Evolutionary conservation across 2,329 filamentous ascomycete species (phyloP).

Genomic region (Emmonsiellopsis sp.): DNA sequence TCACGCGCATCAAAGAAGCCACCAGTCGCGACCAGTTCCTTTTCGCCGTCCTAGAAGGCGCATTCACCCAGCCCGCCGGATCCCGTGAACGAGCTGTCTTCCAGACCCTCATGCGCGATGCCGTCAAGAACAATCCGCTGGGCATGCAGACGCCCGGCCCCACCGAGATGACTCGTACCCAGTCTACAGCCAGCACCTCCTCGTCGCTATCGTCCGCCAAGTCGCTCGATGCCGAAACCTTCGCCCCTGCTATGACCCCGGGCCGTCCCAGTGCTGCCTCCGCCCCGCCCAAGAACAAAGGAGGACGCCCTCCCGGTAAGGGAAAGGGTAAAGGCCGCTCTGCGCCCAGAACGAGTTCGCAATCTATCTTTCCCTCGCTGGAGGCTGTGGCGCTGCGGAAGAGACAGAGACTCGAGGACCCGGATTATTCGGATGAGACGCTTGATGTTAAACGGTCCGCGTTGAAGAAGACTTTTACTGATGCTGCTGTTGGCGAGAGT

Average conservation of each 20-base stretch:
- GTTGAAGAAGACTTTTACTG: constrained; percentile 3
- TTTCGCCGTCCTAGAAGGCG: constrained; percentile 22
- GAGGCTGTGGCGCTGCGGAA: constrained; percentile 20
- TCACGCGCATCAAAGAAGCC: constrained; percentile 21
- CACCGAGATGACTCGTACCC: constrained; percentile 14
- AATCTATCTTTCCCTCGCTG: constrained; percentile 13
- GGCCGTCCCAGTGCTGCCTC: constrained; percentile 9
- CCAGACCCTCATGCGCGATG: constrained; percentile 22
- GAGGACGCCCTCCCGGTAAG: constrained; percentile 20
- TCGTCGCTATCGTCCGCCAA: constrained; percentile 34
- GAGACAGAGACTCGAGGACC: constrained; percentile 21
- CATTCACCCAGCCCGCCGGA: constrained; percentile 20
- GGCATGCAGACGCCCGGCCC: constrained; percentile 7
- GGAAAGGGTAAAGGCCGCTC: constrained; percentile 7
- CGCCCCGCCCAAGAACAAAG: constrained; percentile 15
- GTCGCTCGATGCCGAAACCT: constrained; percentile 27
- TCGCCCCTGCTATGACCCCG: constrained; percentile 17
- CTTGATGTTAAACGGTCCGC: constrained; percentile 18
- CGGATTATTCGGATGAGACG: constrained; percentile 19
- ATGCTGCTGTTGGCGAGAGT: background rate
- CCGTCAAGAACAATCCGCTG: constrained; percentile 16
- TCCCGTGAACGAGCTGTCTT: constrained; percentile 21
- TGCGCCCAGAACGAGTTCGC: background rate
- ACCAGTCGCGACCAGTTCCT: constrained; percentile 23
- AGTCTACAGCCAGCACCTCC: constrained; percentile 18